Evolutionary conservation across 1,284 basidiomycete genomes (phyloP).

Genomic region (Ceratobasidium sp.): DNA sequence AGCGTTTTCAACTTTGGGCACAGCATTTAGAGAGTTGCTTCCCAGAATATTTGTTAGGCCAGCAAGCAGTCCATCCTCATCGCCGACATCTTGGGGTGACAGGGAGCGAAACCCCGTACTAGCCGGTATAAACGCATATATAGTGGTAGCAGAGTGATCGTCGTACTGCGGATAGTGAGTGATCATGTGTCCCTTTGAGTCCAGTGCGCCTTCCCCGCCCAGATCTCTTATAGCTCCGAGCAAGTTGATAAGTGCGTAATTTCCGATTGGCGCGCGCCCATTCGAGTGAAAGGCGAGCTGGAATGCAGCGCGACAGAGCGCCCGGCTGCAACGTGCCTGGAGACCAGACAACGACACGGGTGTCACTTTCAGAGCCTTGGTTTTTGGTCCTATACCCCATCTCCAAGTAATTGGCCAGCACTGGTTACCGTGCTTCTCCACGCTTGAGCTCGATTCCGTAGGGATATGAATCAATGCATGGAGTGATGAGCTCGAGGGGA

Average conservation of each 20-base stretch:
- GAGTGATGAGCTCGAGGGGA: too few relatives aligned
- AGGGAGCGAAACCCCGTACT: not conserved
- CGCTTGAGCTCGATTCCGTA: too few relatives aligned
- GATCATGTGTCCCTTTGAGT: not conserved
- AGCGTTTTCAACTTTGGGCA: not conserved
- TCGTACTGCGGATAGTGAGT: not conserved
- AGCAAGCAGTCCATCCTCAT: not conserved
- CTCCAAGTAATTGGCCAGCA: too few relatives aligned
- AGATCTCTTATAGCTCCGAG: not conserved
- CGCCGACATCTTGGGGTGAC: not conserved
- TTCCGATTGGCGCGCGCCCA: not conserved
- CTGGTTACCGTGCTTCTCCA: too few relatives aligned
- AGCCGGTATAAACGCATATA: not conserved
- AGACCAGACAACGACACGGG: not conserved
- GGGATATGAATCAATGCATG: too few relatives aligned
- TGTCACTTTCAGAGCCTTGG: too few relatives aligned
- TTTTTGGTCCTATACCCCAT: too few relatives aligned
- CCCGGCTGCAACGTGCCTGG: conserved; percentile 1
- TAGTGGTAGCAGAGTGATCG: not conserved
- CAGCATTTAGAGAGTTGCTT: not conserved
- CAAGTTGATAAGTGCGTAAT: not conserved
- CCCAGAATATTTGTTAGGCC: not conserved
- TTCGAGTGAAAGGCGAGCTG: not conserved
- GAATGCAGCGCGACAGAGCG: not conserved
- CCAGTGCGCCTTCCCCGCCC: not conserved